Evolutionary conservation across 176 grass and related monocot genomes (phyloP).

Genomic region (Hordeum vulgare): DNA sequence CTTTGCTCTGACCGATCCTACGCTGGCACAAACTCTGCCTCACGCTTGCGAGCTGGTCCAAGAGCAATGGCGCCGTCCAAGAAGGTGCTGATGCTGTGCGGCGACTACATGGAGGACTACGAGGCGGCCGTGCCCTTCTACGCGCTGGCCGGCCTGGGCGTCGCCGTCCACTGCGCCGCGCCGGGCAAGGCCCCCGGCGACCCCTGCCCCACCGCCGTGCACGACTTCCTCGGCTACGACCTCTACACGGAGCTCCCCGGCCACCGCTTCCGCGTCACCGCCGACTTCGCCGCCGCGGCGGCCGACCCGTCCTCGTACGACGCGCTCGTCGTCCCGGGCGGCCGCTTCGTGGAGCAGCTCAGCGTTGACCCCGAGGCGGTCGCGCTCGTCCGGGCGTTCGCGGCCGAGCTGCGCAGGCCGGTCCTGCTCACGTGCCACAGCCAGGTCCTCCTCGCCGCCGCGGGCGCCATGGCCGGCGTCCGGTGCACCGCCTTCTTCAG

Average conservation of each 20-base stretch:
- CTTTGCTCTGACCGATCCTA: neutral
- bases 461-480: constrained; percentile 3
- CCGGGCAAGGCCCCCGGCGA: constrained; percentile 30
- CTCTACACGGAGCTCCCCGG: constrained; percentile 38
- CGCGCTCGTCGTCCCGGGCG: constrained; percentile 22
- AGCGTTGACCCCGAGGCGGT: neutral
- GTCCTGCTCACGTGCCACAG: constrained; percentile 29
- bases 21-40: neutral
- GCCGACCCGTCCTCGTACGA: constrained; percentile 29
- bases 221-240: constrained; percentile 28
- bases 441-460: constrained; percentile 28
- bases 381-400: constrained; percentile 9
- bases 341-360: constrained; percentile 21
- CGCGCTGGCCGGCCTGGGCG: constrained; percentile 19
- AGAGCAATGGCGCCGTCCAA: neutral
- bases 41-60: neutral
- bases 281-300: neutral
- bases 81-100: constrained; percentile 29
- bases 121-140: constrained; percentile 39
- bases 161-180: constrained; percentile 22
- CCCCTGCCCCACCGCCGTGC: constrained; percentile 24
- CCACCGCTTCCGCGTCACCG: constrained; percentile 23
- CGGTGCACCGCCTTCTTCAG: constrained; percentile 32
- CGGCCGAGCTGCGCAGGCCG: neutral
- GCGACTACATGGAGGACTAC: constrained; percentile 52